These are phyloP conservation scores for Trametes sanguinea DNA, from an alignment of 768 basidiomycete genomes.

Conservation along the genomic window DNA sequence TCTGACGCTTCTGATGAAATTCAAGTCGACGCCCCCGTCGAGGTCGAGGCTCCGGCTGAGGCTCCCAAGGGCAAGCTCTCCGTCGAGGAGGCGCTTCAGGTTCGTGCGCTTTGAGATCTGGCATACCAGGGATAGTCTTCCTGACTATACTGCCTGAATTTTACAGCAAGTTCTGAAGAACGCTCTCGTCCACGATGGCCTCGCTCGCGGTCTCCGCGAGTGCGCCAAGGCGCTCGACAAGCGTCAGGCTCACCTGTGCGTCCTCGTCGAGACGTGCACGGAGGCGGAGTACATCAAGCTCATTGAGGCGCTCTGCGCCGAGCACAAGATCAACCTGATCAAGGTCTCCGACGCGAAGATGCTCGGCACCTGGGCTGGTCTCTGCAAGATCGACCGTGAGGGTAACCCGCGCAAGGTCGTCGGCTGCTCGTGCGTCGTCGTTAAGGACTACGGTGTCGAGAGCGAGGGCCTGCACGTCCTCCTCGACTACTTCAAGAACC, in stretches of 20 bases:
- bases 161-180: slow-evolving; percentile 97
- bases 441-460: slow-evolving; percentile 96
- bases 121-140: background rate
- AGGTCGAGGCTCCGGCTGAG: slow-evolving; percentile 83
- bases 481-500: slow-evolving; percentile 96
- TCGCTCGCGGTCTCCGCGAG: slow-evolving; percentile 97
- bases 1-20: slow-evolving; percentile 99
- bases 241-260: slow-evolving; percentile 97
- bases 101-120: slow-evolving; percentile 33
- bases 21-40: slow-evolving; percentile 64
- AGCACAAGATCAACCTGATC: slow-evolving; percentile 99
- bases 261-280: slow-evolving; percentile 98
- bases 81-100: slow-evolving; percentile 94
- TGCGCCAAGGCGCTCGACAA: slow-evolving; percentile 98
- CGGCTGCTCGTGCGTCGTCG: slow-evolving; percentile 91
- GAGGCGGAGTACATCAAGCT: slow-evolving; percentile 99
- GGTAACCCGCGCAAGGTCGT: slow-evolving; percentile 97
- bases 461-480: slow-evolving; percentile 93
- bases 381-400: slow-evolving; percentile 99
- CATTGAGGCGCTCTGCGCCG: slow-evolving; percentile 98
- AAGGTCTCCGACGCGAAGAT: slow-evolving; percentile 98
- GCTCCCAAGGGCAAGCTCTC: slow-evolving; percentile 95
- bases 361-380: slow-evolving; percentile 96
- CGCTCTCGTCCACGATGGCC: slow-evolving; percentile 96
- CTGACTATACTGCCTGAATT: background rate